A percentile compares a stretch with the other conserved stretches of the same genome.
phyloP scores from a whole-genome alignment of 225 moss, liverwort and hornwort species.

The Marchantia polymorpha region DNA sequence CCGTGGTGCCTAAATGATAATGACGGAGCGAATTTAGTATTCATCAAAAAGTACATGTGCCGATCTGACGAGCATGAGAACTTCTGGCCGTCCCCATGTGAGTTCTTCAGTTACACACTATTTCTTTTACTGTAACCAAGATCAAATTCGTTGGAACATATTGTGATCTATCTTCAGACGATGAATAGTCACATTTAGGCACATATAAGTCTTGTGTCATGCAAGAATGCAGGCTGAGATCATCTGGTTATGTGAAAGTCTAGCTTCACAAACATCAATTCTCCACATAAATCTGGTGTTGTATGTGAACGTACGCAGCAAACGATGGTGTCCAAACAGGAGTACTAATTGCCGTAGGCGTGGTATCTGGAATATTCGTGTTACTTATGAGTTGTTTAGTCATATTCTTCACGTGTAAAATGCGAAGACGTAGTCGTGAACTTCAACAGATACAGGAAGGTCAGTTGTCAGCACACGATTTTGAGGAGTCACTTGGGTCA shows the following conservation, averaged over 20 bases:
- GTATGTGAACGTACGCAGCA: not conserved
- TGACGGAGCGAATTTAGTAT: not conserved
- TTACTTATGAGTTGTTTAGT: not conserved
- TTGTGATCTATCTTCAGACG: too few relatives aligned
- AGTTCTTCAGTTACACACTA: too few relatives aligned
- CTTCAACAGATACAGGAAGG: constrained; percentile 18
- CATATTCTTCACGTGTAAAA: not conserved
- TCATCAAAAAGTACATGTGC: not conserved
- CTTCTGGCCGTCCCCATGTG: too few relatives aligned
- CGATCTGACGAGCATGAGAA: not conserved
- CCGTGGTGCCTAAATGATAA: not conserved
- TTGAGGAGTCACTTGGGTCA: not conserved
- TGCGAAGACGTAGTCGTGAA: not conserved
- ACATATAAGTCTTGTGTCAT: too few relatives aligned
- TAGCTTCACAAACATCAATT: too few relatives aligned
- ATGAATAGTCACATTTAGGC: too few relatives aligned
- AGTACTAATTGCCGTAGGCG: not conserved
- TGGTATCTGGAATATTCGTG: not conserved
- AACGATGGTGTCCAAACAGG: not conserved
- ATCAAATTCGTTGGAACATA: too few relatives aligned
- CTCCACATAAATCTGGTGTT: not conserved
- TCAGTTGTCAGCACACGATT: not conserved
- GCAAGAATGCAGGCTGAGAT: too few relatives aligned
- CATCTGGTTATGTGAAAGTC: too few relatives aligned
- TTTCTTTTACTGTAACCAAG: too few relatives aligned